Evolutionary conservation across 2,329 filamentous ascomycete species (phyloP).

Genomic region (Phaeosphaeria sp.): DNA sequence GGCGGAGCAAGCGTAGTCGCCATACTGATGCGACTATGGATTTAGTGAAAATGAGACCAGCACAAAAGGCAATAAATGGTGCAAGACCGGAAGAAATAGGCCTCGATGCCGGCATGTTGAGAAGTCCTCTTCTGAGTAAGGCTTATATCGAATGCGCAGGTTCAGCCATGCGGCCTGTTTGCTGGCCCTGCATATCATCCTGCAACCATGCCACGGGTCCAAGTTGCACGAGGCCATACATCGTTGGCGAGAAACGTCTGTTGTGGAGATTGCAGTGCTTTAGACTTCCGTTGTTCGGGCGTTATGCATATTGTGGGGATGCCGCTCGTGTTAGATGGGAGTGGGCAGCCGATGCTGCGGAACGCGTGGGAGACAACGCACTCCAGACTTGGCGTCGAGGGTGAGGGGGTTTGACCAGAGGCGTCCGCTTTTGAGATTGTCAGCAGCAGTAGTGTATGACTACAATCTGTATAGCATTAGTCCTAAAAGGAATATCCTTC

Average conservation of each 20-base stretch:
- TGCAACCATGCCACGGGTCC: conserved; percentile 32
- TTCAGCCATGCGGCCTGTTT: conserved; percentile 24
- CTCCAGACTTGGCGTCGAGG: conserved; percentile 34
- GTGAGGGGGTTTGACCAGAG: not conserved
- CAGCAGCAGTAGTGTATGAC: not conserved
- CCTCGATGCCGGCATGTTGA: conserved; percentile 13
- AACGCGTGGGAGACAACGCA: conserved; percentile 37
- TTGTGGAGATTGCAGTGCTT: conserved; percentile 19
- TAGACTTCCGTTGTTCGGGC: conserved; percentile 20
- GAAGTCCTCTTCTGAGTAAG: conserved; percentile 10
- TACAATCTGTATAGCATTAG: not conserved
- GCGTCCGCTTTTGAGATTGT: not conserved
- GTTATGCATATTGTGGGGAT: conserved; percentile 25
- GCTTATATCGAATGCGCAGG: conserved; percentile 23
- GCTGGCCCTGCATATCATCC: conserved; percentile 34
- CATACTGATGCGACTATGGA: conserved; percentile 19
- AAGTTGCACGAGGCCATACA: not conserved
- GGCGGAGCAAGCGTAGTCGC: conserved; percentile 30
- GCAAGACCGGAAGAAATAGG: conserved; percentile 4
- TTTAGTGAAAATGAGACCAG: not conserved
- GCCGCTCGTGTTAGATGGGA: conserved; percentile 19
- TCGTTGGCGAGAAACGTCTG: conserved; percentile 5
- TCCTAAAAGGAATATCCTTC: too few species aligned
- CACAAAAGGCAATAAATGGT: not conserved
- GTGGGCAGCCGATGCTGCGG: conserved; percentile 18